Conservation (phyloP, 139 green algal genomes). For the Closterium sp. region DNA sequence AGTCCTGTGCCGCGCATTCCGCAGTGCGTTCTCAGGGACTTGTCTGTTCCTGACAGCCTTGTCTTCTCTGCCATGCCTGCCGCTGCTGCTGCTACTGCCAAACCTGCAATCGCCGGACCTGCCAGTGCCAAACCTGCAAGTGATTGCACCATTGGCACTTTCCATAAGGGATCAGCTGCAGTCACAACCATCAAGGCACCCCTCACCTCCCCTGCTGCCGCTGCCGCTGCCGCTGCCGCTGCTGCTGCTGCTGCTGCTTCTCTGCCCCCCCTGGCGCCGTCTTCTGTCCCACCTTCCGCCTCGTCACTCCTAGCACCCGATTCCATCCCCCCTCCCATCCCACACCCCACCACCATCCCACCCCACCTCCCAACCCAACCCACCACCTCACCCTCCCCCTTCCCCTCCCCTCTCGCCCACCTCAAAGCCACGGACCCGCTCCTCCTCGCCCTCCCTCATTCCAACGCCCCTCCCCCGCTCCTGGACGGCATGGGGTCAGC, state of each 20-base stretch:
- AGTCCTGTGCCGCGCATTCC: neutral
- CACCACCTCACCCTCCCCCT: neutral
- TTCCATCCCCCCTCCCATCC: neutral
- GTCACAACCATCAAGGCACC: neutral
- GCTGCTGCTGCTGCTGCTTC: neutral
- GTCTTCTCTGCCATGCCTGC: neutral
- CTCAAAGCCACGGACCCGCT: neutral
- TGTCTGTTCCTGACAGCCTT: neutral
- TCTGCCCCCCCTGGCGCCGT: neutral
- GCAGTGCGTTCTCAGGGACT: neutral
- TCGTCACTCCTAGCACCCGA: neutral
- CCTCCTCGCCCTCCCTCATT: neutral
- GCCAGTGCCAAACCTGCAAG: neutral
- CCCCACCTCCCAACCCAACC: neutral
- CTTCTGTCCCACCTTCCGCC: neutral
- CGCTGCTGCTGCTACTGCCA: no score
- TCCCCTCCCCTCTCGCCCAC: neutral
- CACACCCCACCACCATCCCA: neutral
- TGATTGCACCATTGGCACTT: neutral
- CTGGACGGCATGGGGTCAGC: conserved; percentile 27
- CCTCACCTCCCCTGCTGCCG: neutral
- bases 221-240: no score
- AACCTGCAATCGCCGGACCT: neutral
- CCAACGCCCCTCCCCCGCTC: conserved; percentile 6
- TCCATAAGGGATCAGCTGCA: neutral